A percentile compares a stretch with the other conserved stretches of the same genome.
Evolutionary conservation across 2,329 filamentous ascomycete genomes (phyloP).

Genomic region (Sarocladiaceae sp.): DNA sequence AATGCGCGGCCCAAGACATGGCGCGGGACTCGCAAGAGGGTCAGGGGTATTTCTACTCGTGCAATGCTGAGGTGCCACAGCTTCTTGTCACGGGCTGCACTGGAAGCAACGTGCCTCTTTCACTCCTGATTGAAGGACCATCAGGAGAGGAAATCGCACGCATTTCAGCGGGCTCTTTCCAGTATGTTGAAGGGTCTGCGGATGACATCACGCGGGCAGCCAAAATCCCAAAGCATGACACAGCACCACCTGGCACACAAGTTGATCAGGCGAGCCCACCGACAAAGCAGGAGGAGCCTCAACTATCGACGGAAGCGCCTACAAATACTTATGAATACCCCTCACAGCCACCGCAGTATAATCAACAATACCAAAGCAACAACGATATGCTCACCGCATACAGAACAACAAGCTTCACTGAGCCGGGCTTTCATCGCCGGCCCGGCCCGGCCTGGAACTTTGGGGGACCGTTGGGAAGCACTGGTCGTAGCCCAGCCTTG

Average conservation of each 20-base stretch:
- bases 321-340: conserved; percentile 45
- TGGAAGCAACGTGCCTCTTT: conserved; percentile 49
- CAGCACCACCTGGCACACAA: conserved; percentile 29
- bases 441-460: conserved; percentile 38
- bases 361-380: conserved; percentile 30
- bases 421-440: conserved; percentile 41
- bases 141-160: conserved; percentile 50
- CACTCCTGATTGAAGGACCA: conserved; percentile 48
- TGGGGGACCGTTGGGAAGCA: conserved; percentile 33
- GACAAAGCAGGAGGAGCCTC: conserved; percentile 37
- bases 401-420: conserved; percentile 46
- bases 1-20: conserved; percentile 57
- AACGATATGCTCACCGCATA: conserved; percentile 54
- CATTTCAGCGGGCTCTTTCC: conserved; percentile 40
- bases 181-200: conserved; percentile 48
- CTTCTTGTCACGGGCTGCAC: conserved; percentile 46
- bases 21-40: conserved; percentile 55
- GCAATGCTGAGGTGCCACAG: conserved; percentile 69
- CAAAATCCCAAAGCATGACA: conserved; percentile 32
- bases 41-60: conserved; percentile 60
- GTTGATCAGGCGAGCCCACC: conserved; percentile 35
- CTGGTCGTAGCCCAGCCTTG: conserved; percentile 38
- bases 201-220: conserved; percentile 35
- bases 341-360: conserved; percentile 35
- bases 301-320: conserved; percentile 23